Percentiles rank a stretch among this genome's conserved stretches.
Evolutionary conservation across 176 grass and related monocot genomes (phyloP).

Genomic region (Metroxylon sagu): DNA sequence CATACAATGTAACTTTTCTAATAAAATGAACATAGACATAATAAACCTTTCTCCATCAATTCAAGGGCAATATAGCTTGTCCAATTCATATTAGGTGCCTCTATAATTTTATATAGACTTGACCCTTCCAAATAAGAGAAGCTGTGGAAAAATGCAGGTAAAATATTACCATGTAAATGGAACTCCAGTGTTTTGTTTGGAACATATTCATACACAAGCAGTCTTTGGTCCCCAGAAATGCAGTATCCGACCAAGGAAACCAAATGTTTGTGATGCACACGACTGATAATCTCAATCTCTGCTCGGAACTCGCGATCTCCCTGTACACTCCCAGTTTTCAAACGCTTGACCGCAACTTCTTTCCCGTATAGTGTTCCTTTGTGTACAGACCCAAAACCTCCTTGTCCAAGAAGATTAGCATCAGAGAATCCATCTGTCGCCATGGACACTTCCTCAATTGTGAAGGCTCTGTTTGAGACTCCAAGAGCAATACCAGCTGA

Average conservation of each 20-base stretch:
- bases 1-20: too few species aligned
- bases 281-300: constrained; percentile 74
- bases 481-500: constrained; percentile 27
- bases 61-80: too few species aligned
- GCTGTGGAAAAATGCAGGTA: not conserved
- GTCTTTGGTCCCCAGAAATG: constrained; percentile 48
- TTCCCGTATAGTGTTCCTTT: constrained; percentile 12
- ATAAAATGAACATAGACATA: too few species aligned
- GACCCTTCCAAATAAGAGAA: constrained; percentile 16
- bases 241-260: constrained; percentile 71
- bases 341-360: constrained; percentile 15
- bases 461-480: constrained; percentile 75
- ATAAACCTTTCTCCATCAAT: too few species aligned
- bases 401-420: constrained; percentile 17
- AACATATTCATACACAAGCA: constrained; percentile 82
- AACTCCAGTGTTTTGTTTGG: constrained; percentile 61
- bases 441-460: constrained; percentile 36
- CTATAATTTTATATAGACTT: not conserved
- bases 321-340: constrained; percentile 16
- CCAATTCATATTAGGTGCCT: too few species aligned
- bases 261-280: constrained; percentile 82
- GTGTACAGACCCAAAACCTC: constrained; percentile 16
- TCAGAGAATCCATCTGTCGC: constrained; percentile 19
- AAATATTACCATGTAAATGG: constrained; percentile 53
- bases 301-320: constrained; percentile 27